These are phyloP conservation scores for Eucalyptus brandiana DNA, from an alignment of 345 rosid genomes.

Conservation along the genomic window DNA sequence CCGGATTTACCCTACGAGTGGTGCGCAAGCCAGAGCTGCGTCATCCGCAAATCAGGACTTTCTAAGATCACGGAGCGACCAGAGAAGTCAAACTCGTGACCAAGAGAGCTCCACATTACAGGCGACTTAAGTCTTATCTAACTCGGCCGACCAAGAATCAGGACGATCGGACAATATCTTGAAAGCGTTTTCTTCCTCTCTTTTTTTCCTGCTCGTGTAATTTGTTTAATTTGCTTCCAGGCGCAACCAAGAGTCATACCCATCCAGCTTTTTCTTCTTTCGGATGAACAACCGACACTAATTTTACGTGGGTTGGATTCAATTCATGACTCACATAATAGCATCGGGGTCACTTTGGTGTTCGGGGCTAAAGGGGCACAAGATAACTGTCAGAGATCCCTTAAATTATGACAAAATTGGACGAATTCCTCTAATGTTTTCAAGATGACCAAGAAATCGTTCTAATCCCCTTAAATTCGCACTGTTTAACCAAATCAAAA, in stretches of 20 bases:
- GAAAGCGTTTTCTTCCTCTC: neutral
- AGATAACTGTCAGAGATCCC: neutral
- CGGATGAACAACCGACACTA: neutral
- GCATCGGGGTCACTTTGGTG: neutral
- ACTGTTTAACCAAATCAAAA: neutral
- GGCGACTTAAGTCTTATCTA: neutral
- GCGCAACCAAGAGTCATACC: neutral
- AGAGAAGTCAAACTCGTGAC: neutral
- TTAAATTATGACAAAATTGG: neutral
- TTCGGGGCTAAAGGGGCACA: neutral
- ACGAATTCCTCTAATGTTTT: neutral
- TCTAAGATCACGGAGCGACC: neutral
- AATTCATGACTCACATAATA: neutral
- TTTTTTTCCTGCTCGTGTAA: neutral
- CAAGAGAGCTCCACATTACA: neutral
- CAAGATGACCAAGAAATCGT: neutral
- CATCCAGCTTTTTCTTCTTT: neutral
- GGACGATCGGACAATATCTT: neutral
- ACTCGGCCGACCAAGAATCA: neutral
- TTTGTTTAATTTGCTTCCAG: neutral
- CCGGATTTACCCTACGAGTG: neutral
- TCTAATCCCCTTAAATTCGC: neutral
- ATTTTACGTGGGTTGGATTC: neutral
- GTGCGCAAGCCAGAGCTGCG: neutral
- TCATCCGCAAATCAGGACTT: neutral